Percentiles rank a stretch among this genome's conserved stretches.
phyloP scores from a whole-genome alignment of 371 early-diverging fungal genomes.

The Apophysomyces variabilis region DNA sequence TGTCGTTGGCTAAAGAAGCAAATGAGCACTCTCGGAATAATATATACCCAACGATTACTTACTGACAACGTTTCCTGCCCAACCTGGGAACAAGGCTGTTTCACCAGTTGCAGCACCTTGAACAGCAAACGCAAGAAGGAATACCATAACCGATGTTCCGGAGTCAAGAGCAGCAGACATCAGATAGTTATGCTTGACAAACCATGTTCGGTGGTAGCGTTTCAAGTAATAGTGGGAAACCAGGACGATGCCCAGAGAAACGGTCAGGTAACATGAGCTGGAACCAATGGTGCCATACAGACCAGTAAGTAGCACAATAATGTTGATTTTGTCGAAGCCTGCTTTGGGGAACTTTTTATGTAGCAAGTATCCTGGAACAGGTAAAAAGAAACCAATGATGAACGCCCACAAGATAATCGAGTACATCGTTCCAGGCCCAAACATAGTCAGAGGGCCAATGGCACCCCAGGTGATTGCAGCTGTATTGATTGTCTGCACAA shows the following conservation, averaged over 20 bases:
- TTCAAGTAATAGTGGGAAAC: slow-evolving; percentile 52
- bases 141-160: slow-evolving; percentile 58
- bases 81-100: slow-evolving; percentile 46
- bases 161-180: slow-evolving; percentile 63
- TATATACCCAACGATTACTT: neutral
- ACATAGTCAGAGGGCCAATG: slow-evolving; percentile 57
- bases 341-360: slow-evolving; percentile 45
- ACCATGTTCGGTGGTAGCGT: slow-evolving; percentile 48
- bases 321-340: slow-evolving; percentile 44
- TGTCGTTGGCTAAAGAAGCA: neutral
- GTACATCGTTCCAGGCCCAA: slow-evolving; percentile 48
- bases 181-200: slow-evolving; percentile 59
- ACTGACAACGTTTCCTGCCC: slow-evolving; percentile 51
- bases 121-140: slow-evolving; percentile 54
- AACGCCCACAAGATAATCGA: slow-evolving; percentile 46
- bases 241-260: slow-evolving; percentile 36
- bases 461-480: slow-evolving; percentile 70
- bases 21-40: neutral
- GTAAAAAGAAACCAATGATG: slow-evolving; percentile 51
- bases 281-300: slow-evolving; percentile 46
- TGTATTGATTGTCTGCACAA: slow-evolving; percentile 45
- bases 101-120: slow-evolving; percentile 51
- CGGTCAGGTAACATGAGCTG: slow-evolving; percentile 45
- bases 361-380: slow-evolving; percentile 50
- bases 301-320: slow-evolving; percentile 54